Evolutionary conservation across 2,329 filamentous ascomycete species (phyloP), one percentile per base, ranked within the genome.

Genomic region (Phialocephala subalpina): DNA sequence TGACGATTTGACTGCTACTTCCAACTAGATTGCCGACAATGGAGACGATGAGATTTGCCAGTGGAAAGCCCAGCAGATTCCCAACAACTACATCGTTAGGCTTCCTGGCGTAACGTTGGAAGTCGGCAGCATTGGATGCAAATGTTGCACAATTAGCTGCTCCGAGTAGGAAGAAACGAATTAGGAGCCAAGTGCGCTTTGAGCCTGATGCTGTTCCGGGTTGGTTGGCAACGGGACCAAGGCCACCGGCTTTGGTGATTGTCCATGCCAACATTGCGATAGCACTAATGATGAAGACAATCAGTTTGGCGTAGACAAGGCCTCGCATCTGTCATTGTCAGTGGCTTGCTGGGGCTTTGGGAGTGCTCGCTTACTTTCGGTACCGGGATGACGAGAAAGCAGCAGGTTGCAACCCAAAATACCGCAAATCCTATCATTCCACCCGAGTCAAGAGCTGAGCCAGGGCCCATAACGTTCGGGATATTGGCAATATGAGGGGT

Each of bases 401-500:
- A 77, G 62, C 78, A 80, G 18, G 77, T 80, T 12, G 78, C 45
- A n/a, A 81, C 62, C 79, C 79, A 81, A 68, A 79, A 82, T 1
- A 81, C 70, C 5, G 72, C 74, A 66, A 81, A 81, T 36, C 79
- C 78, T 62, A 82, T 78, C 78, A 82, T 81, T 1, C 77, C 76
- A 1, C 74, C 79, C 1, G 77, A 77, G n/a, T 75, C 79, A 27
- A 82, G 70, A 4, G 79, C 78, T 0, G 80, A 81, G 5, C 78
- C 78, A 1, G 72, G 40, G 1, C 78, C 78, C 78, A 82, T 80
- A 0, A 71, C 74, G 64, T 83, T 79, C 0, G 75, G 77, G 7
- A 83, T 77, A 2, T 74, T 69, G 0, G 77, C 78, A 59, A 82
- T 80, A 11, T 73, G 73, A 2, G 81, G 81, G 33, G 79, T 80